phyloP scores from a whole-genome alignment of 257 asterid genomes.

The Ocimum tenuiflorum region DNA sequence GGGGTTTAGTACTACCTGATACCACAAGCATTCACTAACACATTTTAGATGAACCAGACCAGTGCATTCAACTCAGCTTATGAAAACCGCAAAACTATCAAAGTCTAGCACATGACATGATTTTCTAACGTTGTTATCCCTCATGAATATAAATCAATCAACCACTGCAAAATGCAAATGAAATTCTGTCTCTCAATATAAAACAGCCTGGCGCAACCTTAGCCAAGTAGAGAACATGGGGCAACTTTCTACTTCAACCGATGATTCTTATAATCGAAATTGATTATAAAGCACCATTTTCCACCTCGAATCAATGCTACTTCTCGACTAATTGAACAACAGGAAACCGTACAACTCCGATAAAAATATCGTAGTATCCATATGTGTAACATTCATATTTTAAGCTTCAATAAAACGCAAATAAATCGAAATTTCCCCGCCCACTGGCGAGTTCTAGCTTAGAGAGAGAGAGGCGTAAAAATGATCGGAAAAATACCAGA shows the following conservation, averaged over 20 bases:
- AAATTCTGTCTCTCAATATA: neutral
- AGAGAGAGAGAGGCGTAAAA: neutral
- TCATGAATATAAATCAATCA: neutral
- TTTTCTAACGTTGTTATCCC: neutral
- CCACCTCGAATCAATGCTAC: neutral
- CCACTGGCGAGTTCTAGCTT: neutral
- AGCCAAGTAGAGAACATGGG: neutral
- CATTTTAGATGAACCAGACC: slow-evolving; percentile 13
- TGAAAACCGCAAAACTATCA: neutral
- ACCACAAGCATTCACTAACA: slow-evolving; percentile 32
- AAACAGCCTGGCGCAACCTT: neutral
- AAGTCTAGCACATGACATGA: neutral
- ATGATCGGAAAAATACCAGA: neutral
- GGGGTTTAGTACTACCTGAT: slow-evolving; percentile 38
- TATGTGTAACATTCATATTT: neutral
- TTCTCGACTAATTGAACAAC: neutral
- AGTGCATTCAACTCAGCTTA: neutral
- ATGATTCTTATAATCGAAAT: neutral
- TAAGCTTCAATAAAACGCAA: neutral
- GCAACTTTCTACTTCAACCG: neutral
- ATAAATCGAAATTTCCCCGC: neutral
- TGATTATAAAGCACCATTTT: neutral
- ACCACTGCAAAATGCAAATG: neutral
- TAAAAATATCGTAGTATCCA: neutral
- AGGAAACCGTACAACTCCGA: neutral